Evolutionary conservation across 495 filamentous ascomycete genomes (phyloP), one percentile per base, ranked within the genome.

Genomic region (Penicillium antarcticum): DNA sequence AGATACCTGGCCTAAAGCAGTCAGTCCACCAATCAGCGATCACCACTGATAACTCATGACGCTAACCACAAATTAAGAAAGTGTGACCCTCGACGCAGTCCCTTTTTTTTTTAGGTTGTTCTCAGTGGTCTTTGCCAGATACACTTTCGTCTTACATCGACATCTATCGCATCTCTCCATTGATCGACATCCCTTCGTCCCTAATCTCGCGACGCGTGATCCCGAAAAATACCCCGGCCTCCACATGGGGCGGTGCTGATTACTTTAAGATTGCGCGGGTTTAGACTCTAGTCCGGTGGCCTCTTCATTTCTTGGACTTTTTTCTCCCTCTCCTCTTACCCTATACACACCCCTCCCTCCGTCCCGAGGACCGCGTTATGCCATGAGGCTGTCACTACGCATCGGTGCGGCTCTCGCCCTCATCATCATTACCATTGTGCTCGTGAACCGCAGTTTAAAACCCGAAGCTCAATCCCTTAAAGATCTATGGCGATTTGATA

Each of bases 321-420:
- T 35, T 23, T 35, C 40, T 31, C 29, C 24, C 39, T 5, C 41
- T 36, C 12, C 13, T 33, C 35, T n/a, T 14, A 13, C n/a, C 38
- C 32, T 33, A 13, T 13, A 29, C 8, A 39, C 42, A 13, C 42
- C n/a, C 35, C 19, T 31, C 19, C 35, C 36, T 12, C 14, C 6
- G 34, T n/a, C 35, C 31, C 41, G 7, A 39, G 23, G 32, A 59
- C 45, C 54, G 56, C 53, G 68, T 57, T 50, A 75, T 77, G 73
- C 69, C 54, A 73, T 73, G 72, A 70, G 67, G 66, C 42, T 70
- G 58, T 67, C 73, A 63, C 48, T 66, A 53, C 66, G 68, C 51
- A 48, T 72, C 58, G 62, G 66, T 62, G 50, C 56, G 42, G 61
- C 57, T 37, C 50, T 55, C 59, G 61, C 55, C 65, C 61, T 74